Evolutionary conservation across 2,329 filamentous ascomycete species (phyloP).

Genomic region (Botryotinia convoluta): DNA sequence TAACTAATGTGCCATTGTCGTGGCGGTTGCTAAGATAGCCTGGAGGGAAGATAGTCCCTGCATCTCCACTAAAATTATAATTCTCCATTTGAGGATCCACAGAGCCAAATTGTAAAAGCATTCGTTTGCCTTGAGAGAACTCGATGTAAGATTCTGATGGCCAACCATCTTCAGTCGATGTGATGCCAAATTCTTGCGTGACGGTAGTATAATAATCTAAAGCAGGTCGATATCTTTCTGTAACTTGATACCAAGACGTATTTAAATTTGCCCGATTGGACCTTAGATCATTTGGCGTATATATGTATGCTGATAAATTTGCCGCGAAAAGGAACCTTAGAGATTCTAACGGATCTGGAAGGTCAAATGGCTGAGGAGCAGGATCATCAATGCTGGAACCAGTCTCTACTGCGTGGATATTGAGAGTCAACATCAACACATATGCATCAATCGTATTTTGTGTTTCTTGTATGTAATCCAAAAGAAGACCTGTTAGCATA

Average conservation of each 20-base stretch:
- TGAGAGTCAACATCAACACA: slow-evolving; percentile 53
- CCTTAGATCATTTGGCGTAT: slow-evolving; percentile 50
- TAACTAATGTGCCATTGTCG: slow-evolving; percentile 37
- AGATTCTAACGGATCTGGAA: slow-evolving; percentile 46
- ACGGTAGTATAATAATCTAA: slow-evolving; percentile 50
- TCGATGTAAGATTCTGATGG: slow-evolving; percentile 59
- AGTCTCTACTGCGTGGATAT: slow-evolving; percentile 56
- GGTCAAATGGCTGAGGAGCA: slow-evolving; percentile 40
- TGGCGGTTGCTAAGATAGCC: slow-evolving; percentile 44
- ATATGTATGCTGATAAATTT: slow-evolving; percentile 51
- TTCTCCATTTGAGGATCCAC: slow-evolving; percentile 55
- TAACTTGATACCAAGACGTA: slow-evolving; percentile 52
- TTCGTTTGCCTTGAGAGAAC: slow-evolving; percentile 50
- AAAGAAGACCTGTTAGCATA: slow-evolving; percentile 49
- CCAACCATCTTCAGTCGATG: slow-evolving; percentile 59
- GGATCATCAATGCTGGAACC: slow-evolving; percentile 44
- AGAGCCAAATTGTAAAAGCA: slow-evolving; percentile 54
- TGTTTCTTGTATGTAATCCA: slow-evolving; percentile 53
- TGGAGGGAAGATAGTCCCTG: slow-evolving; percentile 49
- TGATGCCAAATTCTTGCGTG: slow-evolving; percentile 33
- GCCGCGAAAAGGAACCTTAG: slow-evolving; percentile 48
- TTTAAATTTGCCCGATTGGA: slow-evolving; percentile 56
- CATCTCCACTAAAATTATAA: slow-evolving; percentile 55
- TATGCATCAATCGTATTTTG: slow-evolving; percentile 54
- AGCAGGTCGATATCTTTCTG: slow-evolving; percentile 45